Percentiles rank a stretch among this genome's conserved stretches.
Evolutionary conservation across 192 early-diverging fungal species (phyloP).

Genomic region (Coemansia sp.): DNA sequence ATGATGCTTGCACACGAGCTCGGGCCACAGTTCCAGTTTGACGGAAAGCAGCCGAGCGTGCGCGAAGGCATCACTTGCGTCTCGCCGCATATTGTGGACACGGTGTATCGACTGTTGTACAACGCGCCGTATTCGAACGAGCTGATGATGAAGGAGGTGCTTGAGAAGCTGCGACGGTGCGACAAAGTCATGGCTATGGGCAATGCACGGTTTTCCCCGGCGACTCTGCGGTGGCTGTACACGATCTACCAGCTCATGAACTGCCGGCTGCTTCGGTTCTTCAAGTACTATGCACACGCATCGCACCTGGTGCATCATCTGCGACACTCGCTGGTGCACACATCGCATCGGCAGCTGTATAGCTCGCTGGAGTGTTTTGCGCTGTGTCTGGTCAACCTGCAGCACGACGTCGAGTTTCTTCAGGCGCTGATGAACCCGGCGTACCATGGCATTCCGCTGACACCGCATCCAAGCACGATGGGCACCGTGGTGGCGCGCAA

Average conservation of each 20-base stretch:
- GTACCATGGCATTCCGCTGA: slow-evolving; percentile 50
- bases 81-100: slow-evolving; percentile 73
- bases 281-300: slow-evolving; percentile 71
- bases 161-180: slow-evolving; percentile 69
- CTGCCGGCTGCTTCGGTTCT: slow-evolving; percentile 69
- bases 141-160: slow-evolving; percentile 69
- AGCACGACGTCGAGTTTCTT: slow-evolving; percentile 51
- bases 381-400: slow-evolving; percentile 60
- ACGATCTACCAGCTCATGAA: slow-evolving; percentile 74
- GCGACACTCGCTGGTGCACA: slow-evolving; percentile 64
- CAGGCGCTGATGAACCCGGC: slow-evolving; percentile 53
- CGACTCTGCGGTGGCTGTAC: slow-evolving; percentile 66
- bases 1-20: slow-evolving; percentile 70
- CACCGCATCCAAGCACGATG: slow-evolving; percentile 39
- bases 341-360: slow-evolving; percentile 69
- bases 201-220: slow-evolving; percentile 50
- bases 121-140: slow-evolving; percentile 75
- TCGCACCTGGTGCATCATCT: slow-evolving; percentile 69
- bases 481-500: slow-evolving; percentile 11
- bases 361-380: slow-evolving; percentile 69
- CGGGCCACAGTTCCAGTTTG: slow-evolving; percentile 61
- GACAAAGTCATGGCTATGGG: slow-evolving; percentile 63
- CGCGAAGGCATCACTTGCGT: slow-evolving; percentile 60
- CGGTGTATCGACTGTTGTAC: slow-evolving; percentile 75
- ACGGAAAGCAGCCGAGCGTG: slow-evolving; percentile 48